Conservation (phyloP, 2,329 filamentous ascomycete species). For the Trichophyton benhamiae region DNA sequence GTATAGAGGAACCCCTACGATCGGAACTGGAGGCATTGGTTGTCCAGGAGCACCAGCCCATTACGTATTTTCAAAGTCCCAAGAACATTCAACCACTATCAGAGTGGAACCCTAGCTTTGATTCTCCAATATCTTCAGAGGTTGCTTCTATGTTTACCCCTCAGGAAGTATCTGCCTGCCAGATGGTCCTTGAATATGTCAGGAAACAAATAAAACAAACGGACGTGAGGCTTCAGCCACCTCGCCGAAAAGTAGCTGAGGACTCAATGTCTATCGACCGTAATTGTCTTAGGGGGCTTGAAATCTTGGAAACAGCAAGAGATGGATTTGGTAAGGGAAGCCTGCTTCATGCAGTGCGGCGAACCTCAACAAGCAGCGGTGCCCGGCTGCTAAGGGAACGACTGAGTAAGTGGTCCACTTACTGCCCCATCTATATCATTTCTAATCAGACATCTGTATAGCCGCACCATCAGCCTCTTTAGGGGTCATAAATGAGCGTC, state of each 20-base stretch:
- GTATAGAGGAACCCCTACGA: conserved; percentile 45
- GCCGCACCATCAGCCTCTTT: conserved; percentile 80
- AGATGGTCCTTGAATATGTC: conserved; percentile 73
- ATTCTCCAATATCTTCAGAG: conserved; percentile 51
- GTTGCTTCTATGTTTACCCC: conserved; percentile 47
- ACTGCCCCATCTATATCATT: neutral
- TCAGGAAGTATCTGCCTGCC: conserved; percentile 64
- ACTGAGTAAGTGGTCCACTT: conserved; percentile 43
- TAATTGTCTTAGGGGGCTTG: conserved; percentile 76
- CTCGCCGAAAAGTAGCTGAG: conserved; percentile 58
- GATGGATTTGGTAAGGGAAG: conserved; percentile 72
- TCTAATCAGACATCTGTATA: conserved; percentile 17
- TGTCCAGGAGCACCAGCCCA: conserved; percentile 59
- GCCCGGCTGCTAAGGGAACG: conserved; percentile 72
- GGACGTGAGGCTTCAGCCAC: conserved; percentile 71
- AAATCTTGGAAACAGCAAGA: conserved; percentile 74
- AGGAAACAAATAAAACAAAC: conserved; percentile 63
- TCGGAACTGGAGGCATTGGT: conserved; percentile 56
- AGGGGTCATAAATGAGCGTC: conserved; percentile 60
- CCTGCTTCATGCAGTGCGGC: conserved; percentile 74
- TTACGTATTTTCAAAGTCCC: conserved; percentile 54
- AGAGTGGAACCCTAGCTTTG: conserved; percentile 66
- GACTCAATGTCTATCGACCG: conserved; percentile 85
- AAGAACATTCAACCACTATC: conserved; percentile 38
- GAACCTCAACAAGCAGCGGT: conserved; percentile 84